A percentile compares a stretch with the other conserved stretches of the same genome.
Evolutionary conservation across 192 early-diverging fungal species (phyloP).

Genomic region (Entophlyctis luteolus): DNA sequence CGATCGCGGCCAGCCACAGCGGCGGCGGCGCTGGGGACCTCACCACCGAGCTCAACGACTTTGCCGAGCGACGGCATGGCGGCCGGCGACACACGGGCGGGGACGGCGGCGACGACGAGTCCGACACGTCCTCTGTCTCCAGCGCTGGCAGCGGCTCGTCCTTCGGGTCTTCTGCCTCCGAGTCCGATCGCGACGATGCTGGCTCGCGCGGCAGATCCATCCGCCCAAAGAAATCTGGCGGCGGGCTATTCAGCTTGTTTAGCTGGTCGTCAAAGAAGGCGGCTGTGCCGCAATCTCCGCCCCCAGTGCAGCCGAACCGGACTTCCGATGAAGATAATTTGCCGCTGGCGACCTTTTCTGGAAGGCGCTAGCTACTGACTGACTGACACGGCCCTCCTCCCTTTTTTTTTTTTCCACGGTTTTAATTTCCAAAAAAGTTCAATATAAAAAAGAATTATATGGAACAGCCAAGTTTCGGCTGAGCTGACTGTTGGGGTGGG

Average conservation of each 20-base stretch:
- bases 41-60: background rate
- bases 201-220: background rate
- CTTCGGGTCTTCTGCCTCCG: background rate
- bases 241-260: background rate
- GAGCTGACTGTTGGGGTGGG: background rate
- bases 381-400: background rate
- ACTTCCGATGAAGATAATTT: conserved; percentile 14
- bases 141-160: background rate
- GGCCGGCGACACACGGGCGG: no score
- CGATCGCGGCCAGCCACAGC: background rate
- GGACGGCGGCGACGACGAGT: background rate
- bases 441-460: background rate
- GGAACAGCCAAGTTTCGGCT: no score
- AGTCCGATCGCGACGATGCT: background rate
- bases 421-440: background rate
- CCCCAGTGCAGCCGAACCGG: background rate
- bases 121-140: background rate
- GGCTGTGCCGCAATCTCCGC: background rate
- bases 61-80: background rate
- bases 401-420: conserved; percentile 7
- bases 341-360: conserved; percentile 12
- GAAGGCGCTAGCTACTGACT: background rate
- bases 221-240: background rate
- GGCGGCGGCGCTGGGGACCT: background rate
- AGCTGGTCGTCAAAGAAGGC: background rate